These are phyloP conservation scores for Diaporthe helianthi DNA, from an alignment of 2,329 filamentous ascomycete genomes.

Conservation along the genomic window DNA sequence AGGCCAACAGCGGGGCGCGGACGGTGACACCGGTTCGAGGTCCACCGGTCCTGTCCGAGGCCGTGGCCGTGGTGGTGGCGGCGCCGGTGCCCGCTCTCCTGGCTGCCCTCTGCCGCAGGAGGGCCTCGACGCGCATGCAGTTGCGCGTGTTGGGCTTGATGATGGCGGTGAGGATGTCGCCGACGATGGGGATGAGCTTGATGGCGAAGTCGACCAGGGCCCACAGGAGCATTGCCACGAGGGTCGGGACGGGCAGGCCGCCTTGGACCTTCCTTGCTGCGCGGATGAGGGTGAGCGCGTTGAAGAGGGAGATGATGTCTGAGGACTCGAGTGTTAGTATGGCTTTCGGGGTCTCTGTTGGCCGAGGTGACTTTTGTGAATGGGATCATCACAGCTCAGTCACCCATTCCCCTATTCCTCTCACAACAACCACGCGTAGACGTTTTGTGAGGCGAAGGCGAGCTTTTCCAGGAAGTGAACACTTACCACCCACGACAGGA, in stretches of 20 bases:
- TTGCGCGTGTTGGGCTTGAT: slow-evolving; percentile 35
- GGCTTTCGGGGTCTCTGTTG: background rate
- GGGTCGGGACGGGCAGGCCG: slow-evolving; percentile 23
- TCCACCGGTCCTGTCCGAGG: background rate
- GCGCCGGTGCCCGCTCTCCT: slow-evolving; percentile 2
- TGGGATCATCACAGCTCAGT: background rate
- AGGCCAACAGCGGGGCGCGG: slow-evolving; percentile 28
- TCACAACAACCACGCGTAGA: background rate
- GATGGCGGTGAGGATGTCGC: slow-evolving; percentile 29
- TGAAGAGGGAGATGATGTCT: slow-evolving; percentile 32
- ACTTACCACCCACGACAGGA: slow-evolving; percentile 30
- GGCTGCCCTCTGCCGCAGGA: slow-evolving; percentile 22
- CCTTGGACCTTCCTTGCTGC: slow-evolving; percentile 27
- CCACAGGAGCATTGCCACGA: slow-evolving; percentile 29
- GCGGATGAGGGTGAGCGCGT: slow-evolving; percentile 32
- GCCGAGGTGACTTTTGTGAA: background rate
- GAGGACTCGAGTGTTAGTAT: background rate
- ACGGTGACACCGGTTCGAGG: background rate
- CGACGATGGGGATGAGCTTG: slow-evolving; percentile 31
- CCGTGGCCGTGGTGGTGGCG: background rate
- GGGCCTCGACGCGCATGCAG: slow-evolving; percentile 26
- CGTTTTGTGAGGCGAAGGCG: background rate
- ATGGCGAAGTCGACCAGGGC: slow-evolving; percentile 31
- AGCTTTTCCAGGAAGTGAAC: background rate
- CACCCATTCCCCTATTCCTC: background rate